These are phyloP conservation scores for Pythium insidiosum DNA, from an alignment of 352 stramenopile species.

Conservation along the genomic window DNA sequence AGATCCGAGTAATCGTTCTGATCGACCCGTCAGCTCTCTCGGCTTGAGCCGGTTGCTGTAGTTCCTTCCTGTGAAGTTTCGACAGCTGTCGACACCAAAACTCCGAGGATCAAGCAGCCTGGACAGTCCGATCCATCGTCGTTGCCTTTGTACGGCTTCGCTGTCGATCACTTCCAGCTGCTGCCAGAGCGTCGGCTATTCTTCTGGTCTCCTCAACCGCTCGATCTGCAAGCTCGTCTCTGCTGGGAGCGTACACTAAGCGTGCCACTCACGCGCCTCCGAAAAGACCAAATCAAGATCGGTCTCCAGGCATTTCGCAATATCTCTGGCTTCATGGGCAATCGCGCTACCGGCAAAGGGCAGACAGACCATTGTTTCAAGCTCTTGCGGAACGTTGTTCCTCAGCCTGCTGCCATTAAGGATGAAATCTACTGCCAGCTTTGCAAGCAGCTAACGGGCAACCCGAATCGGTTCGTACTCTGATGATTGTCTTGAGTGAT, in stretches of 20 bases:
- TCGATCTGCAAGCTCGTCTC: constrained; percentile 43
- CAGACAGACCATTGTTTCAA: constrained; percentile 67
- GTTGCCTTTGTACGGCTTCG: constrained; percentile 23
- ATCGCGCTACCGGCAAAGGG: constrained; percentile 46
- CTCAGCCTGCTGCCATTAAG: constrained; percentile 38
- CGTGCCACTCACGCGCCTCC: constrained; percentile 34
- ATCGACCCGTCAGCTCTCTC: too few relatives aligned
- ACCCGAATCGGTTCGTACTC: constrained; percentile 34
- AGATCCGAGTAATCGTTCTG: too few relatives aligned
- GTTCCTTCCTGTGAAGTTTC: too few relatives aligned
- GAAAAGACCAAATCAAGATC: constrained; percentile 32
- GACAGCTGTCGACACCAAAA: too few relatives aligned
- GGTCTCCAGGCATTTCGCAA: constrained; percentile 67
- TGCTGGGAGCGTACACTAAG: constrained; percentile 51
- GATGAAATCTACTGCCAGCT: constrained; percentile 81
- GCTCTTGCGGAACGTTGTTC: constrained; percentile 59
- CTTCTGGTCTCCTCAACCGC: constrained; percentile 6
- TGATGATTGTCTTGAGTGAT: too few relatives aligned
- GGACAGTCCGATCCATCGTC: not conserved
- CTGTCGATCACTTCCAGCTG: constrained; percentile 27
- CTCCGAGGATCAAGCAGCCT: too few relatives aligned
- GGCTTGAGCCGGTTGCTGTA: too few relatives aligned
- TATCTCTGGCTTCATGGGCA: constrained; percentile 75
- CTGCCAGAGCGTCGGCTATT: constrained; percentile 9
- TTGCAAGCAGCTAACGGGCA: constrained; percentile 67